Evolutionary conservation across 106 monocot genomes (phyloP).

Genomic region (Ottelia alismoides): DNA sequence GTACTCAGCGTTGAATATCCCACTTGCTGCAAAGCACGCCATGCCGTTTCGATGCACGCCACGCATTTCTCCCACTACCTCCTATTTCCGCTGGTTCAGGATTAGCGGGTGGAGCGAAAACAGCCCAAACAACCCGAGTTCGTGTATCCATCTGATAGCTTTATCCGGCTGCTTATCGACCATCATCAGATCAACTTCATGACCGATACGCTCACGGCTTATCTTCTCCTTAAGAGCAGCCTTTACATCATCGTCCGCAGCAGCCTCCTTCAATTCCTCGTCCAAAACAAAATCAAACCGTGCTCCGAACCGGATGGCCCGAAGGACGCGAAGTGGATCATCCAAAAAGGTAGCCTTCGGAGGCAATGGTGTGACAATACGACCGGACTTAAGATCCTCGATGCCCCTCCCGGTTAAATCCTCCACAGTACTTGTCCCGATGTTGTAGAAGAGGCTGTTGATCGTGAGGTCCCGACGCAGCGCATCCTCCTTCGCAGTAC

Average conservation of each 20-base stretch:
- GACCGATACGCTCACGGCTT: constrained; percentile 95
- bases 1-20: constrained; percentile 38
- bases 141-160: constrained; percentile 65
- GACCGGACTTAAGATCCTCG: constrained; percentile 64
- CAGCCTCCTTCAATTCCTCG: constrained; percentile 74
- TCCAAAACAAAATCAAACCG: constrained; percentile 78
- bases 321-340: constrained; percentile 94
- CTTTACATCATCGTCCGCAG: constrained; percentile 75
- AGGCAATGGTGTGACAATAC: constrained; percentile 85
- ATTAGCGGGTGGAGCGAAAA: constrained; percentile 60
- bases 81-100: constrained; percentile 33
- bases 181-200: constrained; percentile 97
- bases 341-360: constrained; percentile 86
- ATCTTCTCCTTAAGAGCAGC: constrained; percentile 72
- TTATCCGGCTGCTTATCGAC: constrained; percentile 61
- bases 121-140: constrained; percentile 66
- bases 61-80: constrained; percentile 43
- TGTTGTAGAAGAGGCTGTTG: constrained; percentile 93
- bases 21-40: constrained; percentile 44
- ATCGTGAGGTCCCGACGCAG: constrained; percentile 87
- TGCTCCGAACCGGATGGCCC: constrained; percentile 98
- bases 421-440: constrained; percentile 72
- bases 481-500: constrained; percentile 91
- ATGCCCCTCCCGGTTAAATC: constrained; percentile 92
- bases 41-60: constrained; percentile 59